phyloP scores from a whole-genome alignment of 2,329 filamentous ascomycete genomes.

The Claviceps cyperi region DNA sequence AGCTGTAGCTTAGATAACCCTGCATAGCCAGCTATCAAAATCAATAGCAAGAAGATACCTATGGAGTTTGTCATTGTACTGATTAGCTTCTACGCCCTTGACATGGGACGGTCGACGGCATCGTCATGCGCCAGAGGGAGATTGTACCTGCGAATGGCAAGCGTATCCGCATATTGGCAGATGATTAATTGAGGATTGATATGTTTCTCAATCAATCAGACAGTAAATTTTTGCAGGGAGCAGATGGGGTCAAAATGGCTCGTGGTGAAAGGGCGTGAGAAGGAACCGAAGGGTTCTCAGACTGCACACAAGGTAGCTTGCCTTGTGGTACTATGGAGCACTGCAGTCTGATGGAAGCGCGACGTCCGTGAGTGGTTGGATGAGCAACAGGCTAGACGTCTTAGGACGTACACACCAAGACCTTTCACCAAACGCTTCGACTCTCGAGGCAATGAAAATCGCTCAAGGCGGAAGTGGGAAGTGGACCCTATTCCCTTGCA shows the following conservation, averaged over 20 bases:
- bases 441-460: not conserved
- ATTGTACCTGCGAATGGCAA: constrained; percentile 3
- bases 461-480: not conserved
- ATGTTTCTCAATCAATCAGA: not conserved
- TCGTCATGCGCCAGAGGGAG: not conserved
- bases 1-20: constrained; percentile 56
- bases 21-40: constrained; percentile 62
- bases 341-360: not conserved
- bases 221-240: not conserved
- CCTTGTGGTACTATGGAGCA: not conserved
- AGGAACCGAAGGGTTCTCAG: not conserved
- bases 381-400: not conserved
- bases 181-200: not conserved
- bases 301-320: not conserved
- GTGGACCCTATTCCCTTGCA: not conserved
- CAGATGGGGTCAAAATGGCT: not conserved
- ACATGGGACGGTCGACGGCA: not conserved
- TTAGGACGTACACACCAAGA: not conserved
- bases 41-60: constrained; percentile 57
- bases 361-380: not conserved
- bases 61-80: constrained; percentile 8
- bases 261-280: not conserved
- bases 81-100: not conserved
- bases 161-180: constrained; percentile 5
- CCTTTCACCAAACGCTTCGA: not conserved